A percentile compares a stretch with the other conserved stretches of the same genome.
phyloP scores from a whole-genome alignment of 2,329 filamentous ascomycete species.

The Calonectria pauciramosa region DNA sequence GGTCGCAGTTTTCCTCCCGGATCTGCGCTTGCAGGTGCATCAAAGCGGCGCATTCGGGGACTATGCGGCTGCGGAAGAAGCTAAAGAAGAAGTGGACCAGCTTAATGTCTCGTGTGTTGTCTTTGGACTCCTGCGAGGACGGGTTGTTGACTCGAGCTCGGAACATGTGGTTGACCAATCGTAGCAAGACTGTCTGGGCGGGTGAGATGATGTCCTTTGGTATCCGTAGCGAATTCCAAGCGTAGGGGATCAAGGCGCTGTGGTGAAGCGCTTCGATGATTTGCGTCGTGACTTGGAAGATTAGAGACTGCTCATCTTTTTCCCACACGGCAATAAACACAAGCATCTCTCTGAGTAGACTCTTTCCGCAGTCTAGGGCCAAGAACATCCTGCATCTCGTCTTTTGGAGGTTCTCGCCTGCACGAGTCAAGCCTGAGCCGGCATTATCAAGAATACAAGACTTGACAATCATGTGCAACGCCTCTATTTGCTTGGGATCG shows the following conservation, averaged over 20 bases:
- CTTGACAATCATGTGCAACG: conserved; percentile 97
- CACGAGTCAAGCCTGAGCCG: conserved; percentile 75
- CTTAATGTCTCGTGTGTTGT: conserved; percentile 69
- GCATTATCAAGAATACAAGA: conserved; percentile 90
- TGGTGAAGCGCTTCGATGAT: conserved; percentile 94
- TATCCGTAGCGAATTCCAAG: conserved; percentile 91
- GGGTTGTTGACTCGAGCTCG: conserved; percentile 64
- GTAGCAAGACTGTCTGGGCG: conserved; percentile 92
- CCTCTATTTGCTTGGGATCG: conserved; percentile 95
- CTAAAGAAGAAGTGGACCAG: conserved; percentile 91
- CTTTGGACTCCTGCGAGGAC: conserved; percentile 62
- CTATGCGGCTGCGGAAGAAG: conserved; percentile 91
- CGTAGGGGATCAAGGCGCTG: conserved; percentile 89
- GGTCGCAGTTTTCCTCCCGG: conserved; percentile 79
- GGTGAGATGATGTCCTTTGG: conserved; percentile 97
- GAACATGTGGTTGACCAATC: conserved; percentile 92
- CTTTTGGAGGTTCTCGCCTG: conserved; percentile 88
- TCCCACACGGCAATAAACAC: conserved; percentile 99
- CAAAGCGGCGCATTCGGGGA: conserved; percentile 93
- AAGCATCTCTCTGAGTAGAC: conserved; percentile 88
- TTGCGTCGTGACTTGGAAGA: conserved; percentile 96
- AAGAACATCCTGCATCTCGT: conserved; percentile 91
- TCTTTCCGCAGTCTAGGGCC: conserved; percentile 90
- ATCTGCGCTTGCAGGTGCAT: conserved; percentile 96
- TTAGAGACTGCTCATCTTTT: conserved; percentile 90